phyloP scores from a whole-genome alignment of 805 yeast species.

The Lipomyces anomalus region DNA sequence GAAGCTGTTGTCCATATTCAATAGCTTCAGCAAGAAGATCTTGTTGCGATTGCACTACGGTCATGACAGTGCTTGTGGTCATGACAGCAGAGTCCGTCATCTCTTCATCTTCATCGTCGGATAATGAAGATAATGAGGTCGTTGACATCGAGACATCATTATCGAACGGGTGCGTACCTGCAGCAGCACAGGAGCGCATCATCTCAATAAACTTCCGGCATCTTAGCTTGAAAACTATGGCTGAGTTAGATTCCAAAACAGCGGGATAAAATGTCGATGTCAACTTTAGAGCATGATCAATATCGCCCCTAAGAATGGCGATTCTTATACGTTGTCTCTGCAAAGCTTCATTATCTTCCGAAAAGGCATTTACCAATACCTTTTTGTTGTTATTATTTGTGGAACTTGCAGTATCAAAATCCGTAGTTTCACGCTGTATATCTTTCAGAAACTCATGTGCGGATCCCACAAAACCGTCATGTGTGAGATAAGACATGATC shows the following conservation, averaged over 20 bases:
- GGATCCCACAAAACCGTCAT: constrained; percentile 53
- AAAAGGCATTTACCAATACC: no score
- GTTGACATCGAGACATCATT: background rate
- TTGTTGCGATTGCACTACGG: background rate
- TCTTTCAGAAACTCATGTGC: constrained; percentile 50
- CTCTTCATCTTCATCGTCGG: constrained; percentile 11
- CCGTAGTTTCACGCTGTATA: constrained; percentile 19
- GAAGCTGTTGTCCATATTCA: constrained; percentile 38
- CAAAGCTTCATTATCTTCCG: constrained; percentile 36
- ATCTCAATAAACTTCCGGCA: constrained; percentile 42
- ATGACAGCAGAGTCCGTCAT: constrained; percentile 10
- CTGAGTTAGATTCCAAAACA: constrained; percentile 33
- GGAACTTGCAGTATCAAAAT: constrained; percentile 7
- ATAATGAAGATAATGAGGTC: no score
- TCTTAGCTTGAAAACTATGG: constrained; percentile 39
- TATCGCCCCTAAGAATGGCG: constrained; percentile 41
- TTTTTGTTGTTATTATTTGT: no score
- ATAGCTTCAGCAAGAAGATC: constrained; percentile 35
- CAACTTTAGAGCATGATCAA: constrained; percentile 40
- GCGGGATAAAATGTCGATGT: constrained; percentile 39
- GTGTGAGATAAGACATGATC: constrained; percentile 48
- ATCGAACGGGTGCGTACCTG: constrained; percentile 8
- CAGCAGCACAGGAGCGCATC: constrained; percentile 30
- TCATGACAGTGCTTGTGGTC: background rate
- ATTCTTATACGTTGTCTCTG: constrained; percentile 45